phyloP scores from a whole-genome alignment of 768 basidiomycete species.

The Amanita jacksonii region DNA sequence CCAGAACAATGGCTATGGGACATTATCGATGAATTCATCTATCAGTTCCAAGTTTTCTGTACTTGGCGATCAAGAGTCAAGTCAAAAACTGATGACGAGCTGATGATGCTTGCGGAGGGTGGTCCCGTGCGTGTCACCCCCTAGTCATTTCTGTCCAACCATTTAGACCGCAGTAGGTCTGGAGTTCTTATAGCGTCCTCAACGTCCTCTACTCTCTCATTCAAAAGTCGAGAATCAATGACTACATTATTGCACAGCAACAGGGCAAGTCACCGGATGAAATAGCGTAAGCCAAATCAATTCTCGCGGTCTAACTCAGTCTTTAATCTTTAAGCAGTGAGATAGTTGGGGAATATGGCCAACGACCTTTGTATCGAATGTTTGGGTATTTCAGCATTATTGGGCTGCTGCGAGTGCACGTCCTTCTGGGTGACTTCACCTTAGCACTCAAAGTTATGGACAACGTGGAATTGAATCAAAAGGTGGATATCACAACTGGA shows the following conservation, averaged over 20 bases:
- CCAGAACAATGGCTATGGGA: slow-evolving; percentile 99
- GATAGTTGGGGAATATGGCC: slow-evolving; percentile 86
- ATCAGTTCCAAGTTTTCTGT: slow-evolving; percentile 96
- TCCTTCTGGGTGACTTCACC: slow-evolving; percentile 91
- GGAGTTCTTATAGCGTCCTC: slow-evolving; percentile 97
- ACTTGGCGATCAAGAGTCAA: slow-evolving; percentile 83
- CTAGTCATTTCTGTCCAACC: background rate
- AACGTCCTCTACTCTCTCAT: slow-evolving; percentile 98
- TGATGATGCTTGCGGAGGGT: slow-evolving; percentile 69
- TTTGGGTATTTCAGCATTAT: slow-evolving; percentile 97
- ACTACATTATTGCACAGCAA: slow-evolving; percentile 78
- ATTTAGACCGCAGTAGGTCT: slow-evolving; percentile 44
- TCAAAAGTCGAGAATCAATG: slow-evolving; percentile 93
- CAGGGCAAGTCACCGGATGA: slow-evolving; percentile 76
- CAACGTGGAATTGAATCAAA: slow-evolving; percentile 85
- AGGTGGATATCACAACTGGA: slow-evolving; percentile 31
- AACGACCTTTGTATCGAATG: slow-evolving; percentile 83
- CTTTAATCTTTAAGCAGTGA: slow-evolving; percentile 36
- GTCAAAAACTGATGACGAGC: slow-evolving; percentile 84
- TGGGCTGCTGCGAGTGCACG: slow-evolving; percentile 91
- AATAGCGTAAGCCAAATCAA: slow-evolving; percentile 58
- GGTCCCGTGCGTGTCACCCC: slow-evolving; percentile 42
- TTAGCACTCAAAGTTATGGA: slow-evolving; percentile 94
- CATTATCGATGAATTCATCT: slow-evolving; percentile 95
- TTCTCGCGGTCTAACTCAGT: background rate